These are phyloP conservation scores for Acidiella bohemica DNA, from an alignment of 495 filamentous ascomycete genomes.

Conservation along the genomic window DNA sequence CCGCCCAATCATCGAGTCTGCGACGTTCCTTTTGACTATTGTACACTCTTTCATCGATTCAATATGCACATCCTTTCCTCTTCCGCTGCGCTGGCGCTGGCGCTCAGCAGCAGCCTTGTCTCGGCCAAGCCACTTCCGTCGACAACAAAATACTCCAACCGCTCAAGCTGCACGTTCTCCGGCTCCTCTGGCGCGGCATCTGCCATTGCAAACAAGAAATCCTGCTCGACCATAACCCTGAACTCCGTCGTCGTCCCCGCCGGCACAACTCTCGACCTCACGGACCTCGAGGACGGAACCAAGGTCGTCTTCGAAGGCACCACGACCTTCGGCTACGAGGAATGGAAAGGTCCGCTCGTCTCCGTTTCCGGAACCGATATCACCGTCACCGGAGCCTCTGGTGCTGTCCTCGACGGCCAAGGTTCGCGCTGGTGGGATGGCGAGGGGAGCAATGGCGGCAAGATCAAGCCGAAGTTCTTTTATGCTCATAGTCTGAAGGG, in stretches of 20 bases:
- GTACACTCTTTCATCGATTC: too few species aligned
- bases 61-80: constrained; percentile 5
- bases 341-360: constrained; percentile 41
- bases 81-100: constrained; percentile 8
- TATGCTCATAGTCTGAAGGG: constrained; percentile 31
- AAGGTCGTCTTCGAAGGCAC: constrained; percentile 40
- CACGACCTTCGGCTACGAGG: constrained; percentile 41
- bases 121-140: constrained; percentile 4
- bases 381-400: constrained; percentile 31
- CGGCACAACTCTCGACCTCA: constrained; percentile 40
- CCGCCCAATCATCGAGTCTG: too few species aligned
- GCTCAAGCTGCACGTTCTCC: constrained; percentile 37
- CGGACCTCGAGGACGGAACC: constrained; percentile 34
- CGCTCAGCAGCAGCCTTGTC: background rate
- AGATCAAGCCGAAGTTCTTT: constrained; percentile 47
- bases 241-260: constrained; percentile 38
- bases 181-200: constrained; percentile 27
- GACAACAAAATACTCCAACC: background rate
- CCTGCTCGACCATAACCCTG: constrained; percentile 40
- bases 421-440: constrained; percentile 42
- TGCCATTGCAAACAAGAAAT: constrained; percentile 33
- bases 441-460: constrained; percentile 41
- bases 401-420: constrained; percentile 33
- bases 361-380: constrained; percentile 35
- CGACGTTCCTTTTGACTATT: too few species aligned